Evolutionary conservation across 163 green algal genomes (phyloP).

Genomic region (Chloromonas sp.): DNA sequence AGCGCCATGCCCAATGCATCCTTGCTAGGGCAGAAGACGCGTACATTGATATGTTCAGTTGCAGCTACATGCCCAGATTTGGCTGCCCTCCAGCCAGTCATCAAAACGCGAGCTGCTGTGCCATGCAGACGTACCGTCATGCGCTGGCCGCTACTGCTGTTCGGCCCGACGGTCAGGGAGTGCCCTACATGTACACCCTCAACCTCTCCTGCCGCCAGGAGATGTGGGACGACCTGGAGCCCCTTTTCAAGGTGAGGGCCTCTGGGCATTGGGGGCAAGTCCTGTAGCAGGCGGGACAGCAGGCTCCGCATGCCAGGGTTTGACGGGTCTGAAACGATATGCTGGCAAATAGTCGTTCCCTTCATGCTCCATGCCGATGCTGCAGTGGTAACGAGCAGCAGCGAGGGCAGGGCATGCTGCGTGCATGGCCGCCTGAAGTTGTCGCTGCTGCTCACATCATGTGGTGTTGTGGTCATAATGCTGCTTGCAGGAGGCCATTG

Average conservation of each 20-base stretch:
- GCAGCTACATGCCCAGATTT: neutral
- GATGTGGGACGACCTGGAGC: slow-evolving; percentile 12
- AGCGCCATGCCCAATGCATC: too few species aligned
- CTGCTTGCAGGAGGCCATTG: neutral
- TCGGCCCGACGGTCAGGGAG: slow-evolving; percentile 45
- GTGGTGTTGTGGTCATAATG: neutral
- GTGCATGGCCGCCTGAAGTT: too few species aligned
- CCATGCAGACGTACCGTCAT: slow-evolving; percentile 72
- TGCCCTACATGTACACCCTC: slow-evolving; percentile 79
- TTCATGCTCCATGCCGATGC: too few species aligned
- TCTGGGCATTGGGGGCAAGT: too few species aligned
- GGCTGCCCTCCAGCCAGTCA: neutral
- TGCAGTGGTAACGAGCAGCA: too few species aligned
- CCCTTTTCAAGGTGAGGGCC: slow-evolving; percentile 14
- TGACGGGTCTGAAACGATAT: neutral
- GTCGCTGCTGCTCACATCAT: too few species aligned
- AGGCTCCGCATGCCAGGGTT: neutral
- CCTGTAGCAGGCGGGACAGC: neutral
- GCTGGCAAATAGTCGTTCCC: too few species aligned
- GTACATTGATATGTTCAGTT: neutral
- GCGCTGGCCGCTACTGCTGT: slow-evolving; percentile 54
- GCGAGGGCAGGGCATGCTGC: too few species aligned
- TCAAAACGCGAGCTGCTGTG: neutral
- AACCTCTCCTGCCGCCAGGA: slow-evolving; percentile 62
- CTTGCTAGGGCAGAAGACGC: too few species aligned